These are phyloP conservation scores for Dryas drummondii DNA, from an alignment of 306 rosid species.

Conservation along the genomic window DNA sequence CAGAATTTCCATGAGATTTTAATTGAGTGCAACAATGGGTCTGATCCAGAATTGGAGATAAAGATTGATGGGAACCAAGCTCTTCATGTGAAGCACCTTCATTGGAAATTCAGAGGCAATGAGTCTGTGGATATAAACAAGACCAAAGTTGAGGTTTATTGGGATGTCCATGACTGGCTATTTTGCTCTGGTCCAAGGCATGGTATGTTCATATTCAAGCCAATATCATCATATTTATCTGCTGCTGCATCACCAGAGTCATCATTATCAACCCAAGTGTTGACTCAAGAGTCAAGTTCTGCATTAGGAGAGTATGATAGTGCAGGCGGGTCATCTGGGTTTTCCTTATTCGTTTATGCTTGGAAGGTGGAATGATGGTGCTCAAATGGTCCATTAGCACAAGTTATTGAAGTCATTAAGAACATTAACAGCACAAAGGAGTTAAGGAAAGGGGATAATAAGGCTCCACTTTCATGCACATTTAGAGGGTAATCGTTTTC, in stretches of 20 bases:
- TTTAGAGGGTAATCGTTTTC: not conserved
- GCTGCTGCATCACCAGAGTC: slow-evolving; percentile 20
- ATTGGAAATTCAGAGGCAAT: slow-evolving; percentile 96
- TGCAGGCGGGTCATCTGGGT: slow-evolving; percentile 47
- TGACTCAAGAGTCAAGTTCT: slow-evolving; percentile 35
- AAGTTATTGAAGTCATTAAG: not conserved
- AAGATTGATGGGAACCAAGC: slow-evolving; percentile 71
- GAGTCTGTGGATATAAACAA: slow-evolving; percentile 52
- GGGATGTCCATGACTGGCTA: slow-evolving; percentile 98
- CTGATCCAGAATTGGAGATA: slow-evolving; percentile 85
- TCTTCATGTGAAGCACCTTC: slow-evolving; percentile 76
- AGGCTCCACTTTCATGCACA: slow-evolving; percentile 12
- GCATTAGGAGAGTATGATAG: slow-evolving; percentile 31
- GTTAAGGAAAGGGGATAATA: slow-evolving; percentile 7
- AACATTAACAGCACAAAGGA: not conserved
- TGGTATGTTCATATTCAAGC: slow-evolving; percentile 78
- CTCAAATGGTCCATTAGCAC: not conserved
- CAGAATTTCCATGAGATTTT: slow-evolving; percentile 63
- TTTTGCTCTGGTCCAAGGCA: slow-evolving; percentile 75
- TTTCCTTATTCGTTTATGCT: slow-evolving; percentile 76
- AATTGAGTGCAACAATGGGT: slow-evolving; percentile 65
- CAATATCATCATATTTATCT: slow-evolving; percentile 42
- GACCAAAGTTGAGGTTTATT: slow-evolving; percentile 67
- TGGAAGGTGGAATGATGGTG: slow-evolving; percentile 62
- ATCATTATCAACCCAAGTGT: slow-evolving; percentile 20